These are phyloP conservation scores for Saccharum hybrid DNA, from an alignment of 202 grass and related monocot species.

Conservation along the genomic window DNA sequence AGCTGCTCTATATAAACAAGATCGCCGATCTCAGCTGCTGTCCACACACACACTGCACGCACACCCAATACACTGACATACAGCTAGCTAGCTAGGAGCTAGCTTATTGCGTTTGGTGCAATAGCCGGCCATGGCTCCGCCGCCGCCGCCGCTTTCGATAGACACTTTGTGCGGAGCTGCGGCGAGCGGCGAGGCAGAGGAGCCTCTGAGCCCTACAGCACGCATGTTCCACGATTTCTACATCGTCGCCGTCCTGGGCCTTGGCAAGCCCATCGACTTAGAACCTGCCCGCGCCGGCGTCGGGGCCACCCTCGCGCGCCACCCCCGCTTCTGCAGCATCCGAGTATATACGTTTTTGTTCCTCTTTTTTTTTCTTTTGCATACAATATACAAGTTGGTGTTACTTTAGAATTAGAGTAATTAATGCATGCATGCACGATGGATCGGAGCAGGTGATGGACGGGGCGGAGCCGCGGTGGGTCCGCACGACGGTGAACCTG, in stretches of 20 bases:
- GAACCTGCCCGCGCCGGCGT: neutral
- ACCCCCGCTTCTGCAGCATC: slow-evolving; percentile 15
- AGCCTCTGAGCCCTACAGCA: slow-evolving; percentile 20
- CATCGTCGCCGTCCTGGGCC: neutral
- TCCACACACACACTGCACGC: too few relatives aligned
- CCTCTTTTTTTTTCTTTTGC: too few relatives aligned
- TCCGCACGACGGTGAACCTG: slow-evolving; percentile 40
- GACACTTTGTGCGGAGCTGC: neutral
- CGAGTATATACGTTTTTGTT: too few relatives aligned
- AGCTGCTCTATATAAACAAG: too few relatives aligned
- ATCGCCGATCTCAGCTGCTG: too few relatives aligned
- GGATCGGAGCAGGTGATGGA: neutral
- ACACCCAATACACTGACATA: too few relatives aligned
- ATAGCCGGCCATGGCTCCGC: neutral
- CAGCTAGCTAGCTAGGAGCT: too few relatives aligned
- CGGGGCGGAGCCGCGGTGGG: slow-evolving; percentile 29
- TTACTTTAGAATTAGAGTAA: too few relatives aligned
- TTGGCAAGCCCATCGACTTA: neutral
- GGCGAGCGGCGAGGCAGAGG: neutral
- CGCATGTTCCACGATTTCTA: slow-evolving; percentile 31
- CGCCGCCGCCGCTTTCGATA: neutral
- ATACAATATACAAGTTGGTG: too few relatives aligned
- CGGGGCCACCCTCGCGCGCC: neutral
- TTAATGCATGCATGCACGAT: too few relatives aligned
- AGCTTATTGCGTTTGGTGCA: too few relatives aligned